These are phyloP conservation scores for Clavispora santaluciae DNA, from an alignment of 805 yeast species.

Conservation along the genomic window DNA sequence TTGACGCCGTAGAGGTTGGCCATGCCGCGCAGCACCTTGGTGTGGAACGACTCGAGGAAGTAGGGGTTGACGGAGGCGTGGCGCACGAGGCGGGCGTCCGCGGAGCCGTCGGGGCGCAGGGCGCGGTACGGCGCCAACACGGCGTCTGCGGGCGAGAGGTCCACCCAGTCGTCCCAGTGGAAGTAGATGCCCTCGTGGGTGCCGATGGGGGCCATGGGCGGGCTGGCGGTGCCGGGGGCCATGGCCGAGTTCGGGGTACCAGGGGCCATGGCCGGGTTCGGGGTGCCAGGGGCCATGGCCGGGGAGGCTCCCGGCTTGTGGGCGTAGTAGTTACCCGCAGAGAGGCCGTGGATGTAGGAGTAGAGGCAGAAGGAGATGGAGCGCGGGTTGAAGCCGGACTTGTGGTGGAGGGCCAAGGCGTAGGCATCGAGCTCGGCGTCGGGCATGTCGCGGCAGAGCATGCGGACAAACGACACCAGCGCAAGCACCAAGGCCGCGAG, in stretches of 20 bases:
- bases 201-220: slow-evolving; percentile 4
- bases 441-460: slow-evolving; percentile 13
- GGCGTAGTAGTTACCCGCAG: slow-evolving; percentile 2
- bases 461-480: slow-evolving; percentile 7
- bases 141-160: slow-evolving; percentile 20
- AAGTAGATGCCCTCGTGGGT: slow-evolving; percentile 22
- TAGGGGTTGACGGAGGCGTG: slow-evolving; percentile 29
- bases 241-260: too few relatives aligned
- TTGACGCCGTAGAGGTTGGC: slow-evolving; percentile 28
- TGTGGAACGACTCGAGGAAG: slow-evolving; percentile 29
- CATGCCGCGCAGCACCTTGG: slow-evolving; percentile 31
- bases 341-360: slow-evolving; percentile 5
- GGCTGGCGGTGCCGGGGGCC: too few relatives aligned
- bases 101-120: slow-evolving; percentile 18
- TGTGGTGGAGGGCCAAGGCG: slow-evolving; percentile 20
- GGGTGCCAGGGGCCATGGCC: slow-evolving; percentile 3
- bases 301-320: too few relatives aligned
- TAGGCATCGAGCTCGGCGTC: slow-evolving; percentile 20
- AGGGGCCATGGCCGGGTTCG: slow-evolving; percentile 3
- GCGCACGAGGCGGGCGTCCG: slow-evolving; percentile 17
- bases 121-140: slow-evolving; percentile 16
- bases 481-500: slow-evolving; percentile 5
- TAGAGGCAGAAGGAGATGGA: slow-evolving; percentile 8
- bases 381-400: slow-evolving; percentile 25
- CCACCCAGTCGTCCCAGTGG: slow-evolving; percentile 42